Evolutionary conservation across 2,329 filamentous ascomycete genomes (phyloP), one percentile per base, ranked within the genome.

Genomic region (Sporothrix variecibatus): DNA sequence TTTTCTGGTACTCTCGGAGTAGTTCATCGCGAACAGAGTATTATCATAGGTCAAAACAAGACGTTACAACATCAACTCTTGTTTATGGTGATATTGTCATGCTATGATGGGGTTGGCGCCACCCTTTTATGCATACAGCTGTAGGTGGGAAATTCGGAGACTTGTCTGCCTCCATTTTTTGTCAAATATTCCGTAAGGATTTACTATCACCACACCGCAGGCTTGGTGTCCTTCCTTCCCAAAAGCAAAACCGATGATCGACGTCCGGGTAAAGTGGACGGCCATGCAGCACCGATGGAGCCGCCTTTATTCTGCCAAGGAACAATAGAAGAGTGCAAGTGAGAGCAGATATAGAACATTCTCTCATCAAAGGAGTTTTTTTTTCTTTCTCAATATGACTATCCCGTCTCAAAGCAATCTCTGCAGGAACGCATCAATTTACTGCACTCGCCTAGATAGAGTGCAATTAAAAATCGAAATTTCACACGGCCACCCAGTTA

Each of bases 201-300:
- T 34, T 34, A 40, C 11, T 58, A 64, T 28, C 31, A 23, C 31
- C 58, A n/a, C 46, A 67, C 23, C 23, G 51, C 56, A 23, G 43
- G 11, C 53, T 68, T 69, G 8, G 26, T 43, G 23, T 51, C 46
- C 38, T 49, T 28, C 68, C 23, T n/a, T 71, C 26, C 51, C 53
- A 60, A 60, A 60, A 17, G 51, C 69, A 71, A 71, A 71, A 43
- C 46, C 28, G 34, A 71, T 40, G 49, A 71, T 71, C 49, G 62
- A 28, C 62, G 23, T 11, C 49, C 46, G 49, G 68, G n/a, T 71
- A 71, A 71, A 71, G 46, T 58, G 23, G 31, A 49, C 28, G 65
- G 65, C 65, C 28, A 68, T 68, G 65, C 46, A 68, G 43, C 65
- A 51, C 65, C 65, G 65, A 51, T 43, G 51, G 17, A 51, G 43